phyloP scores from a whole-genome alignment of 352 stramenopile genomes.

The Pythium rishiriense region DNA sequence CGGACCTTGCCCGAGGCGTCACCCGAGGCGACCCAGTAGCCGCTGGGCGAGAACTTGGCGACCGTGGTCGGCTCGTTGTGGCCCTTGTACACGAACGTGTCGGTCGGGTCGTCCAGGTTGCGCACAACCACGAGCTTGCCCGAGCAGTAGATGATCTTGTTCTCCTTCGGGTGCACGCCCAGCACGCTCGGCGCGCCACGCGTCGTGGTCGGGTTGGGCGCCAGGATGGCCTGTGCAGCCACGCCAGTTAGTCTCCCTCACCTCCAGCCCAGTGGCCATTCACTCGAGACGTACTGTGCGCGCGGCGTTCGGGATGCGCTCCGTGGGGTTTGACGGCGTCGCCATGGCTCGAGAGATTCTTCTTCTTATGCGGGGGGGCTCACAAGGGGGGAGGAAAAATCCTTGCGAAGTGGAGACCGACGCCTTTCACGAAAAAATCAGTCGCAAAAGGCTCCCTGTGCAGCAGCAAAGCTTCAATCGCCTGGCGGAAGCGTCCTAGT shows the following conservation, averaged over 20 bases:
- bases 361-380: no score
- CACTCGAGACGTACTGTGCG: constrained; percentile 42
- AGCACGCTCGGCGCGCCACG: constrained; percentile 71
- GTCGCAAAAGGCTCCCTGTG: constrained; percentile 14
- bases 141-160: constrained; percentile 91
- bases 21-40: constrained; percentile 93
- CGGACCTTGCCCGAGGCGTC: constrained; percentile 92
- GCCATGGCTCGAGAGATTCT: no score
- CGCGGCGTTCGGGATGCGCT: constrained; percentile 56
- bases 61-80: constrained; percentile 92
- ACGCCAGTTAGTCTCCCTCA: no score
- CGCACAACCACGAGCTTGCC: constrained; percentile 91
- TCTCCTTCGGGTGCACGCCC: constrained; percentile 80
- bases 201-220: constrained; percentile 70
- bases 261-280: no score
- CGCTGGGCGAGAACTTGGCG: constrained; percentile 94
- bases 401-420: no score
- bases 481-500: constrained; percentile 1
- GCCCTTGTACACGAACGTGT: constrained; percentile 95
- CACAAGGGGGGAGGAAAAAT: no score
- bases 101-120: constrained; percentile 78
- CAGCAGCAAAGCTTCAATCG: constrained; percentile 6
- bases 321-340: constrained; percentile 58
- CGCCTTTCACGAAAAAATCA: constrained; percentile 7
- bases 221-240: constrained; percentile 66